These are phyloP conservation scores for Lentinula guzmanii DNA, from an alignment of 768 basidiomycete genomes.

Conservation along the genomic window DNA sequence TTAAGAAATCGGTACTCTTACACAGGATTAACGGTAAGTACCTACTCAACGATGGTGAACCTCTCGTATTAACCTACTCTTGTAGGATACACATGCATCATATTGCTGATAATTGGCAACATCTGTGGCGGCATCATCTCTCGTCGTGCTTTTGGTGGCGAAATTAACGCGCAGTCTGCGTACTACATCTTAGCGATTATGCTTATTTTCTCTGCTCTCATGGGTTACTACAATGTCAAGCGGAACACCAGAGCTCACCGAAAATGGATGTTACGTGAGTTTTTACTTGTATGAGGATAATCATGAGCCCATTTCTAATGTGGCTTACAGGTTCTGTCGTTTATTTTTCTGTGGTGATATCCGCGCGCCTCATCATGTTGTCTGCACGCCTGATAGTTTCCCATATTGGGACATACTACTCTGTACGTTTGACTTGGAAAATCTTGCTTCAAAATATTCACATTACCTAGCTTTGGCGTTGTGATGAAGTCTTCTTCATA, in stretches of 20 bases:
- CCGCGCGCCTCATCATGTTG: constrained; percentile 14
- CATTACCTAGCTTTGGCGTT: constrained; percentile 16
- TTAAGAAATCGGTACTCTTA: constrained; percentile 13
- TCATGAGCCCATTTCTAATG: not conserved
- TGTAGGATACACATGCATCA: constrained; percentile 14
- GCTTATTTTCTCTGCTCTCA: constrained; percentile 11
- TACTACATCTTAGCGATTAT: constrained; percentile 17
- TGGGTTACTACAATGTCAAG: constrained; percentile 18
- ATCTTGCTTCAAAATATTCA: not conserved
- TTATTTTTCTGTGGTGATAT: constrained; percentile 14
- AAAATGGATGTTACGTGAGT: constrained; percentile 23
- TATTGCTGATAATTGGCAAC: constrained; percentile 15
- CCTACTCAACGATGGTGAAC: not conserved
- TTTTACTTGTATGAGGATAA: not conserved
- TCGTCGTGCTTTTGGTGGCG: constrained; percentile 17
- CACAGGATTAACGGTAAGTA: constrained; percentile 19
- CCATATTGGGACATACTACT: constrained; percentile 17
- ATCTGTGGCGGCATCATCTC: constrained; percentile 15
- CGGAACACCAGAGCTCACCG: constrained; percentile 18
- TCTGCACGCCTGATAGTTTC: constrained; percentile 13
- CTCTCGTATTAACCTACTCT: not conserved
- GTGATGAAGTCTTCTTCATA: constrained; percentile 17
- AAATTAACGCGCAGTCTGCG: constrained; percentile 19
- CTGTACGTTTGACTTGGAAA: constrained; percentile 8
- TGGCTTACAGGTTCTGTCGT: constrained; percentile 13